Evolutionary conservation across 345 rosid species (phyloP).

Genomic region (Sisymbrium altissimum): DNA sequence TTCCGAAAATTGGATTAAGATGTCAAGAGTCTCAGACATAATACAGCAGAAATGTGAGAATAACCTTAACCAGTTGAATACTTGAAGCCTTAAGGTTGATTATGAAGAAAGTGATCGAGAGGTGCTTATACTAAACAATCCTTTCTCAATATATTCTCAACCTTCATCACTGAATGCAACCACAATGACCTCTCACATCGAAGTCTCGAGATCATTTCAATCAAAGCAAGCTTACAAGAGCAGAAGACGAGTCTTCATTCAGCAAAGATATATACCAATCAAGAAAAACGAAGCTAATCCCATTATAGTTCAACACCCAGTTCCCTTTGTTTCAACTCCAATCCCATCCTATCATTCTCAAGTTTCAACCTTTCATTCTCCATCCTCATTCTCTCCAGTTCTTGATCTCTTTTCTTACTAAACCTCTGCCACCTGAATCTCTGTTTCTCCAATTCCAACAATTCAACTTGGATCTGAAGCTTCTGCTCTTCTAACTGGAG

Average conservation of each 20-base stretch:
- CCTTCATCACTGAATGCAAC: neutral
- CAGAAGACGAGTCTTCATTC: neutral
- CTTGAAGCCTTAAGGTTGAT: neutral
- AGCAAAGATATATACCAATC: conserved; percentile 5
- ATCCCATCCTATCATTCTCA: conserved; percentile 71
- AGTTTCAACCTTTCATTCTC: conserved; percentile 92
- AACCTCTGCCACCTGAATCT: conserved; percentile 80
- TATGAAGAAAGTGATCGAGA: neutral
- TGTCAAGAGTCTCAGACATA: conserved; percentile 4
- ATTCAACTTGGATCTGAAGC: conserved; percentile 65
- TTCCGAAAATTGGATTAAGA: neutral
- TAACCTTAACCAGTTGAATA: conserved; percentile 1
- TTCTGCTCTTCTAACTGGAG: conserved; percentile 81
- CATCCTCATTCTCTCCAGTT: conserved; percentile 66
- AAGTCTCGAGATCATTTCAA: conserved; percentile 17
- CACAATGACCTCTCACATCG: conserved; percentile 29
- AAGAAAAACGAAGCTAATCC: neutral
- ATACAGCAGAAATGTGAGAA: neutral
- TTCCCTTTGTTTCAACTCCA: conserved; percentile 61
- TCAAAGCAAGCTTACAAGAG: neutral
- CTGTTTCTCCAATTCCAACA: conserved; percentile 84
- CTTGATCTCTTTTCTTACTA: conserved; percentile 72
- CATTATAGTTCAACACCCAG: conserved; percentile 15
- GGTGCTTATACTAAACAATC: neutral
- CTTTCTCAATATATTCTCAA: neutral